phyloP scores from a whole-genome alignment of 257 asterid genomes.

The Henckelia pumila region DNA sequence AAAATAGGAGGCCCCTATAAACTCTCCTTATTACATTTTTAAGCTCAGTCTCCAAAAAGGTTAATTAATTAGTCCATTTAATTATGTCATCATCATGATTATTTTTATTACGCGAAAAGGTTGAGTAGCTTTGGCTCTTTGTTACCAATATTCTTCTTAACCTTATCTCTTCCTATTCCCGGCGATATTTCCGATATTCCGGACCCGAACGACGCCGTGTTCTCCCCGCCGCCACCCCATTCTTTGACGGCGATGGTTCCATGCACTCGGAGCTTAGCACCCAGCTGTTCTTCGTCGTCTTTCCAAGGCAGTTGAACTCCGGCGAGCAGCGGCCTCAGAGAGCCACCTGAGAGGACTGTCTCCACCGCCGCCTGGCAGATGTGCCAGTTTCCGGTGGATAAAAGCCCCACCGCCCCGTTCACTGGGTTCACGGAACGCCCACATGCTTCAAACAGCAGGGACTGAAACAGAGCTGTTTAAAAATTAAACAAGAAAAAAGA shows the following conservation, averaged over 20 bases:
- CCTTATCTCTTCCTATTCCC: slow-evolving; percentile 36
- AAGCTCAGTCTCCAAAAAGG: not conserved
- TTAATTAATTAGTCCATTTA: not conserved
- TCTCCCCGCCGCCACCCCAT: slow-evolving; percentile 26
- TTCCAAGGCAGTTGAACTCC: slow-evolving; percentile 26
- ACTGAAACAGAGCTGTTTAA: slow-evolving; percentile 64
- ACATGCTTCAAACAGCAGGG: slow-evolving; percentile 81
- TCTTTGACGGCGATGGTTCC: slow-evolving; percentile 23
- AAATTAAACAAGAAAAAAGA: not conserved
- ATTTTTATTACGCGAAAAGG: slow-evolving; percentile 47
- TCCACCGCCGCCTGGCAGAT: slow-evolving; percentile 76
- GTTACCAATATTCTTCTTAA: slow-evolving; percentile 36
- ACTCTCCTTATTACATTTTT: not conserved
- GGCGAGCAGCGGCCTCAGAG: slow-evolving; percentile 26
- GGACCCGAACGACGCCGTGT: slow-evolving; percentile 42
- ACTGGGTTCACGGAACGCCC: slow-evolving; percentile 91
- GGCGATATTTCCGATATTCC: slow-evolving; percentile 51
- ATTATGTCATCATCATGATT: too few relatives aligned
- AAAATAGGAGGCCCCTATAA: not conserved
- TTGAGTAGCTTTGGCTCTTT: slow-evolving; percentile 85
- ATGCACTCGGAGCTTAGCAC: slow-evolving; percentile 24
- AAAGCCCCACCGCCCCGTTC: slow-evolving; percentile 76
- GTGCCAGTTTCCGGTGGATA: slow-evolving; percentile 73
- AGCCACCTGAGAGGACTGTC: slow-evolving; percentile 67
- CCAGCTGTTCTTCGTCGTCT: slow-evolving; percentile 24